Percentiles rank a stretch among this genome's conserved stretches.
These are phyloP conservation scores for Ascochyta koolunga DNA, from an alignment of 2,329 filamentous ascomycete species.

Conservation along the genomic window DNA sequence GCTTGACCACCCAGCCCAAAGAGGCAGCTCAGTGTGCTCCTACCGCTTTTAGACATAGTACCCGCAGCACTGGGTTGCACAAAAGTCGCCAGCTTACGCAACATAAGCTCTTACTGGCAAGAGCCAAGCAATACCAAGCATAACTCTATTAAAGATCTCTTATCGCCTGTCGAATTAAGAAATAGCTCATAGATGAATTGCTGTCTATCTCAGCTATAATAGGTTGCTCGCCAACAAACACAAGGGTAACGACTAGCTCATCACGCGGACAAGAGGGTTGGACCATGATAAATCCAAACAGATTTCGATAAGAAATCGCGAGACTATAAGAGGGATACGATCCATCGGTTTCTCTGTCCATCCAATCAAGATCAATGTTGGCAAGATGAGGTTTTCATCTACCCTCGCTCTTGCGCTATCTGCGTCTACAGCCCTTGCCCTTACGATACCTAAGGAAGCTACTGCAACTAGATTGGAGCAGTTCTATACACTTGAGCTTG, in stretches of 20 bases:
- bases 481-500: constrained; percentile 22
- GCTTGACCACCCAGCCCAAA: not conserved
- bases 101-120: not conserved
- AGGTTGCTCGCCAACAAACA: too few species aligned
- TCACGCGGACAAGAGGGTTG: too few species aligned
- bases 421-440: not conserved
- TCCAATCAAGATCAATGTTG: too few species aligned
- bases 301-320: not conserved
- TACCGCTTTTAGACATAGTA: not conserved
- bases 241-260: too few species aligned
- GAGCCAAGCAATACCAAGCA: not conserved
- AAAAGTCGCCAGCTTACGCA: not conserved
- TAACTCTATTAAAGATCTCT: not conserved
- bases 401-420: not conserved
- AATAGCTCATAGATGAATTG: too few species aligned
- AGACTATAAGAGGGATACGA: not conserved
- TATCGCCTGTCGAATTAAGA: not conserved
- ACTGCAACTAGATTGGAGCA: not conserved
- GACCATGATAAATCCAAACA: not conserved
- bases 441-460: not conserved
- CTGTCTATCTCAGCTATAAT: too few species aligned
- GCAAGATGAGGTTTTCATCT: not conserved
- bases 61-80: not conserved
- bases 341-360: not conserved
- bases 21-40: not conserved